phyloP scores from a whole-genome alignment of 2,329 filamentous ascomycete species.

The Dactylellina sp. region DNA sequence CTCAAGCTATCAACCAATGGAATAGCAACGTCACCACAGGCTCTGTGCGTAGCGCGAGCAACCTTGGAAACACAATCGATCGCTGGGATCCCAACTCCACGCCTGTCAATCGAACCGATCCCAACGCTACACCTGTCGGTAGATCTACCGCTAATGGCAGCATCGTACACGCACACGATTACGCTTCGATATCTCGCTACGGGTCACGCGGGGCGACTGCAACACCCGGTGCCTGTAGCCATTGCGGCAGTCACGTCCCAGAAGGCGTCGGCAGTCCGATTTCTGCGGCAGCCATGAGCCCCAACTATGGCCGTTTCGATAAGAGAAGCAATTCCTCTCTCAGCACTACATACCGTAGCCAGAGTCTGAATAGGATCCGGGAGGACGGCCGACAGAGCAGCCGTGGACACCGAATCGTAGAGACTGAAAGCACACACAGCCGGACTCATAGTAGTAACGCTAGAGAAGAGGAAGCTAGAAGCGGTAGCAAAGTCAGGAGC shows the following conservation, averaged over 20 bases:
- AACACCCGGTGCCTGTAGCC: constrained; percentile 49
- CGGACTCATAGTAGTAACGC: constrained; percentile 31
- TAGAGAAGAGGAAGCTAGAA: constrained; percentile 30
- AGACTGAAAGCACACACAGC: constrained; percentile 20
- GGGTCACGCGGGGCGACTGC: constrained; percentile 47
- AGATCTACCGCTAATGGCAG: constrained; percentile 47
- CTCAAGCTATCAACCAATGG: constrained; percentile 52
- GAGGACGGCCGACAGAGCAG: constrained; percentile 53
- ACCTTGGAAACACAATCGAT: constrained; percentile 43
- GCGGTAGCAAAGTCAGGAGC: constrained; percentile 51
- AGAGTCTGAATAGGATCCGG: constrained; percentile 45
- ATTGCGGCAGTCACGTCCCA: constrained; percentile 49
- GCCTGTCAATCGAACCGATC: constrained; percentile 44
- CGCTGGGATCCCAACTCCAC: constrained; percentile 52
- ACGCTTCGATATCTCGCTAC: constrained; percentile 46
- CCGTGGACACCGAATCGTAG: constrained; percentile 33
- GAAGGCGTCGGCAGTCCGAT: constrained; percentile 18
- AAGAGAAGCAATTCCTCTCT: constrained; percentile 47
- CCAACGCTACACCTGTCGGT: constrained; percentile 45
- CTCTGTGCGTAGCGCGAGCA: constrained; percentile 49
- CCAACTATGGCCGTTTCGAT: constrained; percentile 27
- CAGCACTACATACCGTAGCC: constrained; percentile 40
- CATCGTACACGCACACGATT: constrained; percentile 43
- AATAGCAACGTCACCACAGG: constrained; percentile 48
- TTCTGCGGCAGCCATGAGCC: constrained; percentile 26